Conservation (phyloP, 306 rosid species). For the Prinsepia uniflora region DNA sequence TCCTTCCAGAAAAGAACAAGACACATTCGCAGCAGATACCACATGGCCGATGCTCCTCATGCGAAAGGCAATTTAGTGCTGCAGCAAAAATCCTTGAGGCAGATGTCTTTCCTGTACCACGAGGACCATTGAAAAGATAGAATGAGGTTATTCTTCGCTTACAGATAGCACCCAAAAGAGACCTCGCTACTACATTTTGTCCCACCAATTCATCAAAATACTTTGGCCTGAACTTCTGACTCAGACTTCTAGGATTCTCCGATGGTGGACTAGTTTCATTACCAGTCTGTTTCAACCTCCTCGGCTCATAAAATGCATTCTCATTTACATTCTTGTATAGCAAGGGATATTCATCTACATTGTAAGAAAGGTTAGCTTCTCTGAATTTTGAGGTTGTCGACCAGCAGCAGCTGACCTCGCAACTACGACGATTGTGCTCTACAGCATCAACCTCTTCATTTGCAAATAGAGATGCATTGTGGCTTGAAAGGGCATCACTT, state of each 20-base stretch:
- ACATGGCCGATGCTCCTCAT: conserved; percentile 59
- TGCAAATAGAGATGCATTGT: conserved; percentile 16
- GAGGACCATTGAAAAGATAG: conserved; percentile 80
- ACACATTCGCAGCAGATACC: conserved; percentile 68
- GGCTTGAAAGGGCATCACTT: conserved; percentile 35
- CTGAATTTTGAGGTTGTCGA: conserved; percentile 65
- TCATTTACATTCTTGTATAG: conserved; percentile 39
- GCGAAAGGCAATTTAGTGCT: conserved; percentile 69
- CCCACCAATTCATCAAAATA: conserved; percentile 78
- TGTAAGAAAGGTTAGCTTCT: conserved; percentile 35
- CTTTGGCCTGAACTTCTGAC: conserved; percentile 69
- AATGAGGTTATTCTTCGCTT: conserved; percentile 62
- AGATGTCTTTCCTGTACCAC: conserved; percentile 87
- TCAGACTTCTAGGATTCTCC: conserved; percentile 61
- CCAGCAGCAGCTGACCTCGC: conserved; percentile 66
- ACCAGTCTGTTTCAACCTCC: conserved; percentile 33
- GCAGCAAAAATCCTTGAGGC: conserved; percentile 80
- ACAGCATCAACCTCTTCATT: conserved; percentile 41
- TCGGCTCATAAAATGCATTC: conserved; percentile 20
- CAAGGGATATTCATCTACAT: conserved; percentile 54
- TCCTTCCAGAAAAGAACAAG: conserved; percentile 63
- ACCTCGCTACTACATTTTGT: conserved; percentile 68
- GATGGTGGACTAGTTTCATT: conserved; percentile 38
- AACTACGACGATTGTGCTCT: conserved; percentile 42
- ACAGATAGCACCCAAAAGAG: conserved; percentile 68